Percentiles rank a stretch among this genome's conserved stretches.
Evolutionary conservation across 805 yeast species (phyloP).

Genomic region (Wilhelminamyces savonicus): DNA sequence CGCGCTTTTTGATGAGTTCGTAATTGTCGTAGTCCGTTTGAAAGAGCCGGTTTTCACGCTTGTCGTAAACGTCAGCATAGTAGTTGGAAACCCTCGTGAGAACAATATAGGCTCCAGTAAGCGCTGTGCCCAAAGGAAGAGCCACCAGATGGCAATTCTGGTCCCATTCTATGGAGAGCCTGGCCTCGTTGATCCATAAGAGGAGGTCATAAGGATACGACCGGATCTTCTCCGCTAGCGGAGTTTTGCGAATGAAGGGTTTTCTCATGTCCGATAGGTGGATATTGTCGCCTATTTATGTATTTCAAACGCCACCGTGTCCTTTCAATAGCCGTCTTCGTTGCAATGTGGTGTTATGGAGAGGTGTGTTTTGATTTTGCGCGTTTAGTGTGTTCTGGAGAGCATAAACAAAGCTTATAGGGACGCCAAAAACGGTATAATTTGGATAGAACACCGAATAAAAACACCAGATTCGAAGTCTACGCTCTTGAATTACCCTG

Average conservation of each 20-base stretch:
- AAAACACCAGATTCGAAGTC: too few species aligned
- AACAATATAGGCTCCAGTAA: slow-evolving; percentile 14
- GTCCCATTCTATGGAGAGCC: slow-evolving; percentile 38
- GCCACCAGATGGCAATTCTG: slow-evolving; percentile 23
- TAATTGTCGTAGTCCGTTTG: slow-evolving; percentile 29
- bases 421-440: too few species aligned
- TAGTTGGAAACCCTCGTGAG: slow-evolving; percentile 16
- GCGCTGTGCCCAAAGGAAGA: slow-evolving; percentile 21
- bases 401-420: too few species aligned
- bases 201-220: slow-evolving; percentile 33
- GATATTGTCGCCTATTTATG: background rate
- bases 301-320: too few species aligned
- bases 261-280: too few species aligned
- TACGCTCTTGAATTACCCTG: too few species aligned
- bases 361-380: too few species aligned
- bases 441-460: too few species aligned
- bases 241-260: too few species aligned
- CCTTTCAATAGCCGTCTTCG: too few species aligned
- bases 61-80: slow-evolving; percentile 18
- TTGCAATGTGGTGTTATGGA: too few species aligned
- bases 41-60: slow-evolving; percentile 27
- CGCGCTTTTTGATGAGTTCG: slow-evolving; percentile 19
- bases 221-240: background rate
- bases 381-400: too few species aligned
- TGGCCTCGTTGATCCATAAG: slow-evolving; percentile 29